A percentile compares a stretch with the other conserved stretches of the same genome.
These are phyloP conservation scores for Coemansia sp. DNA, from an alignment of 371 early-diverging fungal genomes.

Conservation along the genomic window DNA sequence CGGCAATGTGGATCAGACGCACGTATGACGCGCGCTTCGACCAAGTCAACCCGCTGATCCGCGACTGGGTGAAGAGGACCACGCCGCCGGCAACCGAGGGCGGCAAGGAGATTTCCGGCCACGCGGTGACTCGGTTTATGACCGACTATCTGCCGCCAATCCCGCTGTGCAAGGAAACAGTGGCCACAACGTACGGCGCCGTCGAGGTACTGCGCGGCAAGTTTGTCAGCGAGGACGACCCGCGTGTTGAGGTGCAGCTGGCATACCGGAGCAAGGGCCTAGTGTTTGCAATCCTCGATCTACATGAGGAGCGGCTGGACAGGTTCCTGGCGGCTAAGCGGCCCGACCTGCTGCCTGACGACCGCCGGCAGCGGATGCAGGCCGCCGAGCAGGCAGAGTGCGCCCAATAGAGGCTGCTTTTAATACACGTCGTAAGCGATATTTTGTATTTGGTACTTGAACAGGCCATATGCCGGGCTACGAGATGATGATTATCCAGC, in stretches of 20 bases:
- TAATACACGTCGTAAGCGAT: neutral
- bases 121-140: constrained; percentile 26
- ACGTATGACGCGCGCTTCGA: constrained; percentile 6
- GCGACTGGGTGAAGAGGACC: constrained; percentile 1
- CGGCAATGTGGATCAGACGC: constrained; percentile 1
- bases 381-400: neutral
- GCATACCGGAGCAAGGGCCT: constrained; percentile 22
- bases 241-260: constrained; percentile 21
- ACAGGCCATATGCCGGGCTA: constrained; percentile 15
- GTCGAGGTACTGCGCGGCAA: constrained; percentile 19
- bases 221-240: constrained; percentile 14
- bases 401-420: neutral
- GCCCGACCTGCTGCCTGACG: constrained; percentile 33
- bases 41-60: constrained; percentile 4
- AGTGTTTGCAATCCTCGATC: constrained; percentile 17
- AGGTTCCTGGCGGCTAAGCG: constrained; percentile 10
- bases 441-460: too few species aligned
- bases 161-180: constrained; percentile 31
- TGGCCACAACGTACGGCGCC: constrained; percentile 31
- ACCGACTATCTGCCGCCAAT: constrained; percentile 22
- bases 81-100: neutral
- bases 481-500: constrained; percentile 83
- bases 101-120: neutral
- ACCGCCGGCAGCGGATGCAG: neutral
- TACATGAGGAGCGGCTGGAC: constrained; percentile 36